A percentile compares a stretch with the other conserved stretches of the same genome.
phyloP scores from a whole-genome alignment of 768 basidiomycete genomes.

The Rhizopogon vinicolor region DNA sequence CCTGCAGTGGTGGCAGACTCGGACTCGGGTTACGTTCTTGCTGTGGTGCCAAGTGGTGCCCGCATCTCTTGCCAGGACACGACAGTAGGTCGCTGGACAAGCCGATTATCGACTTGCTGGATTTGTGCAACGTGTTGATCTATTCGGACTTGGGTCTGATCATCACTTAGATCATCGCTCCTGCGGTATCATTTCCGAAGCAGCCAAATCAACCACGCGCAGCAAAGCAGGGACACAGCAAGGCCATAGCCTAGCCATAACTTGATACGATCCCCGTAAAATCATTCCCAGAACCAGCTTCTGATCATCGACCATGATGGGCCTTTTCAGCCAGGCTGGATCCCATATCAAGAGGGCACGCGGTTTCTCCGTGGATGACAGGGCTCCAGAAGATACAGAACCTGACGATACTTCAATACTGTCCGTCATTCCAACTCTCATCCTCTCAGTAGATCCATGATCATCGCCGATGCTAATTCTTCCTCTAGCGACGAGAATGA shows the following conservation, averaged over 20 bases:
- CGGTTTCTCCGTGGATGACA: slow-evolving; percentile 60
- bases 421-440: slow-evolving; percentile 42
- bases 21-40: too few species aligned
- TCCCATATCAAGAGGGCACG: slow-evolving; percentile 66
- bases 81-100: too few species aligned
- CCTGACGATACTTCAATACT: slow-evolving; percentile 89
- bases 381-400: slow-evolving; percentile 75
- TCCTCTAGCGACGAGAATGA: slow-evolving; percentile 82
- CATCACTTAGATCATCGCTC: background rate
- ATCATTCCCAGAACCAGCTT: background rate
- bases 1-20: too few species aligned
- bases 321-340: slow-evolving; percentile 69
- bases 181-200: background rate
- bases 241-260: background rate
- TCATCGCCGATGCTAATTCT: slow-evolving; percentile 27
- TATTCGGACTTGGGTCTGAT: background rate
- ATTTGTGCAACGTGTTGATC: too few species aligned
- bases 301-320: slow-evolving; percentile 54
- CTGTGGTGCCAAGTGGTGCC: too few species aligned
- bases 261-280: too few species aligned
- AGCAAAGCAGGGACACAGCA: background rate
- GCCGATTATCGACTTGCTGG: too few species aligned
- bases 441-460: slow-evolving; percentile 21
- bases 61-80: too few species aligned
- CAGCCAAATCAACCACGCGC: background rate